Percentiles rank a stretch among this genome's conserved stretches.
These are phyloP conservation scores for Magnolia sinica DNA, from an alignment of 164 flowering plant species.

Conservation along the genomic window DNA sequence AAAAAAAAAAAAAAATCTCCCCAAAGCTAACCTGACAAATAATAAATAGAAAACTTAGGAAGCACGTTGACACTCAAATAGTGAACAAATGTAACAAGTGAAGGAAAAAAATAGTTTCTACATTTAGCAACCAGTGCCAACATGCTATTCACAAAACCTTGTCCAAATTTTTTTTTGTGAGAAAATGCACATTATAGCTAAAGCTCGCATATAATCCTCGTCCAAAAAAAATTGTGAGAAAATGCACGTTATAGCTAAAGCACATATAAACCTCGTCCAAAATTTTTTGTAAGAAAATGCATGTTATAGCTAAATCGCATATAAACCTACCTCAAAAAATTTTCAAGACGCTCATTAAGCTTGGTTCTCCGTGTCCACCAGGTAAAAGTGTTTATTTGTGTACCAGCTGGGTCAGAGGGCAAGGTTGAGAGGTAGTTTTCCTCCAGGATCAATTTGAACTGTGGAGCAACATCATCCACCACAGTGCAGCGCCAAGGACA, in stretches of 20 bases:
- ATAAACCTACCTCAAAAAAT: constrained; percentile 47
- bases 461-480: constrained; percentile 74
- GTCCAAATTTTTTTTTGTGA: no score
- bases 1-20: no score
- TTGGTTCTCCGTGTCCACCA: constrained; percentile 84
- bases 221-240: no score
- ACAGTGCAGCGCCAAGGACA: constrained; percentile 86
- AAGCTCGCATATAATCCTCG: no score
- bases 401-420: constrained; percentile 34
- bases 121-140: no score
- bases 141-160: no score
- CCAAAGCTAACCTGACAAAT: no score
- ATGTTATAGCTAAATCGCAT: background rate
- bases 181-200: no score
- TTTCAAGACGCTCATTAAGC: constrained; percentile 62
- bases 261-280: no score
- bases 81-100: background rate
- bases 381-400: constrained; percentile 40
- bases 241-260: no score
- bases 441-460: constrained; percentile 58
- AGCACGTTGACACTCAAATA: background rate
- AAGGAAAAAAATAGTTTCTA: background rate
- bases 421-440: constrained; percentile 68
- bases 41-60: background rate
- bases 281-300: background rate